phyloP scores from a whole-genome alignment of 371 early-diverging fungal species.

The Choanephora cucurbitarum region DNA sequence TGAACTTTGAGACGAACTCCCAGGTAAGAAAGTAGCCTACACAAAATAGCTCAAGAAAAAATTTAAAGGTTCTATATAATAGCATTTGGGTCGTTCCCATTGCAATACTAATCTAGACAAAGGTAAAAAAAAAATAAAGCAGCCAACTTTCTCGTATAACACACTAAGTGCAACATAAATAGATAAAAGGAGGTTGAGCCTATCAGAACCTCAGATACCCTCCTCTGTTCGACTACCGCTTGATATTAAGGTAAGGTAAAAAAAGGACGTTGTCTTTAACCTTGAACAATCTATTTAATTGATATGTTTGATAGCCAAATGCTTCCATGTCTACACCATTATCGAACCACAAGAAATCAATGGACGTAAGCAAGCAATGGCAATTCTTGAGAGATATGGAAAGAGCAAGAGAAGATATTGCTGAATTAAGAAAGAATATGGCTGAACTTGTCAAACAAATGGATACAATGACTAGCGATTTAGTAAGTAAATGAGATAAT shows the following conservation, averaged over 20 bases:
- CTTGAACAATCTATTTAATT: too few relatives aligned
- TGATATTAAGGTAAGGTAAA: not conserved
- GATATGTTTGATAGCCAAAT: too few relatives aligned
- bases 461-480: conserved; percentile 54
- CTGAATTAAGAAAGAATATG: conserved; percentile 50
- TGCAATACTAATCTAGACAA: not conserved
- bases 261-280: too few relatives aligned
- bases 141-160: too few relatives aligned
- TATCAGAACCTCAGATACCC: not conserved
- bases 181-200: not conserved
- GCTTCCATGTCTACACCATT: not conserved
- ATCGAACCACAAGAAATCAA: not conserved
- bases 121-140: not conserved
- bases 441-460: conserved; percentile 55
- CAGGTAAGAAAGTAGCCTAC: not conserved
- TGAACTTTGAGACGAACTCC: not conserved
- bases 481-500: conserved; percentile 26
- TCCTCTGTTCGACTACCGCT: too few relatives aligned
- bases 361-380: conserved; percentile 7
- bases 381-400: conserved; percentile 23
- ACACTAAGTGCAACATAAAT: not conserved
- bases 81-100: not conserved
- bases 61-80: too few relatives aligned
- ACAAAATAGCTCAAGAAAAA: too few relatives aligned
- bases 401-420: conserved; percentile 45